Base-by-base conservation (phyloP, 345 rosid species). In the Rhizophora apiculata region DNA sequence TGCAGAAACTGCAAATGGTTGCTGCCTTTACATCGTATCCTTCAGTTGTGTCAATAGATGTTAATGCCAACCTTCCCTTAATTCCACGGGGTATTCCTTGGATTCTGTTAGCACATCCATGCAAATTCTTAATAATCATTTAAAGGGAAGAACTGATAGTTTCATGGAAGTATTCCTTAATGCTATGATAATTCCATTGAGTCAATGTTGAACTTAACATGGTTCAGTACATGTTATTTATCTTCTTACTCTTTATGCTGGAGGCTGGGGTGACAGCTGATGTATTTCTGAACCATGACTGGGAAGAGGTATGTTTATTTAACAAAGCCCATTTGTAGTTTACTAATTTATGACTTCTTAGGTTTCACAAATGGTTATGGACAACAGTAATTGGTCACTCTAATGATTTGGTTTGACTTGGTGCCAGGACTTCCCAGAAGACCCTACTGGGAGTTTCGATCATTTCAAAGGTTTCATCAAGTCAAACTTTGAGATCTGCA, bases 201-300 rank as follows among this genome's bases (percentile, higher is more conserved):
- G 13, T 60, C 49, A 43, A 60, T 67, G 52, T 60, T 70, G 55
- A 61, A 81, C 80, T 82, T 82, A 72, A 74, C 62, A n/a, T 68
- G 30, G 31, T 80, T 68, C 74, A 94, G 97, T 91, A 91, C 70
- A 91, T 91, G 93, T 61, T 83, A n/a, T 85, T 88, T 68, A 67
- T 89, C 66, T 49, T 88, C 69, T 65, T 94, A 67, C 87, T 91
- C 27, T 62, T 91, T 68, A 77, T 87, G 85, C 79, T 89, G 70
- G 96, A 94, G 83, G 96, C 89, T 59, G 96, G 87, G 29, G 86
- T 94, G 60, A 76, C 84, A 36, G 85, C 84, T 31, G 95, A 91
- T 72, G 82, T 89, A 63, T 83, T 91, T 74, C 82, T 94, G 18
- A 91, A 89, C 77, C 87, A 67, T 71, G 79, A 85, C 55, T 91